These are phyloP conservation scores for Cladosporium sp. DNA, from an alignment of 2,329 filamentous ascomycete genomes.

Conservation along the genomic window DNA sequence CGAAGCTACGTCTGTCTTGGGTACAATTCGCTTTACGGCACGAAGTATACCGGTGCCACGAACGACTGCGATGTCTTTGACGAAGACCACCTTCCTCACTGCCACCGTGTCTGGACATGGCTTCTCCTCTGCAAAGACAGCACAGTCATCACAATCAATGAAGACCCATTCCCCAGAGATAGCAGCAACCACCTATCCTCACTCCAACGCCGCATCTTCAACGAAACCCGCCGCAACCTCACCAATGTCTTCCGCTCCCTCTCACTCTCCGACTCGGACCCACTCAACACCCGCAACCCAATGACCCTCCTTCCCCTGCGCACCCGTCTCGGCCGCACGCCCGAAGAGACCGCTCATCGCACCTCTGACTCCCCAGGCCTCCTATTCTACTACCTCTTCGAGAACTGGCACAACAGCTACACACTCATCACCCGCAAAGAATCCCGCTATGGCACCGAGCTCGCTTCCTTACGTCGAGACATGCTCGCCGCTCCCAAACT, in stretches of 20 bases:
- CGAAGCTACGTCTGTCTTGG: conserved; percentile 66
- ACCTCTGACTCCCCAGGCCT: conserved; percentile 55
- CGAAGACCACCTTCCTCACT: conserved; percentile 22
- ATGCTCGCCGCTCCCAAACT: conserved; percentile 51
- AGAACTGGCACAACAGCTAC: conserved; percentile 60
- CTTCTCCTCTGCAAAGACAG: conserved; percentile 63
- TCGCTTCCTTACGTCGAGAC: conserved; percentile 44
- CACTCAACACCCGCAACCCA: conserved; percentile 33
- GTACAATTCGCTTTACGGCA: conserved; percentile 60
- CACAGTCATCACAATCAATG: conserved; percentile 68
- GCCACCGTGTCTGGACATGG: conserved; percentile 63
- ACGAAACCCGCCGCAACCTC: conserved; percentile 54
- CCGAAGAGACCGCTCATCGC: conserved; percentile 44
- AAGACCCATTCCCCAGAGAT: conserved; percentile 46
- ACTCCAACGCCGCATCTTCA: conserved; percentile 45
- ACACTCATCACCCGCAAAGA: conserved; percentile 50
- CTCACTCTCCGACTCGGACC: conserved; percentile 48
- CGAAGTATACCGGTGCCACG: conserved; percentile 36
- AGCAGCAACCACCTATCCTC: conserved; percentile 33
- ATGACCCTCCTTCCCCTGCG: conserved; percentile 43
- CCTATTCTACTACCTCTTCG: conserved; percentile 64
- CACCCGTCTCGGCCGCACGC: conserved; percentile 40
- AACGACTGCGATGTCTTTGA: conserved; percentile 16
- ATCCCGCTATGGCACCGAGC: conserved; percentile 43
- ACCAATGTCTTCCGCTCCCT: conserved; percentile 59